A percentile compares a stretch with the other conserved stretches of the same genome.
phyloP scores from a whole-genome alignment of 192 early-diverging fungal species.

The Coemansia sp. region DNA sequence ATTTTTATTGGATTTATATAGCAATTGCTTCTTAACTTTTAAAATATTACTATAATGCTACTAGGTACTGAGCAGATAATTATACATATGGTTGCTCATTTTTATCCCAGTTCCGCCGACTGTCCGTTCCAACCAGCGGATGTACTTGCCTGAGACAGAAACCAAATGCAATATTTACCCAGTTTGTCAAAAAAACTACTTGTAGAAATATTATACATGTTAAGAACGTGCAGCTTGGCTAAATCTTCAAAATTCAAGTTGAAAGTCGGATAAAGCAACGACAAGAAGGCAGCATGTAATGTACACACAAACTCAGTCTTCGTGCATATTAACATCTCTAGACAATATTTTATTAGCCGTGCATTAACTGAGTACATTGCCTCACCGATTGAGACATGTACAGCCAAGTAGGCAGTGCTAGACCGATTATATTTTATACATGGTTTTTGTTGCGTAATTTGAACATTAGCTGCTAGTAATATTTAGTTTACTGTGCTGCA shows the following conservation, averaged over 20 bases:
- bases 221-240: constrained; percentile 66
- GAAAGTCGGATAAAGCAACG: constrained; percentile 60
- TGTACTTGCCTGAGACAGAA: constrained; percentile 75
- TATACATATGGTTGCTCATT: constrained; percentile 65
- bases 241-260: no score
- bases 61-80: constrained; percentile 68
- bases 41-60: constrained; percentile 41
- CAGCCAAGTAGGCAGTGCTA: constrained; percentile 33
- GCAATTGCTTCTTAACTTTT: no score
- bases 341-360: constrained; percentile 36
- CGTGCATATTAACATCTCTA: constrained; percentile 77
- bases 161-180: constrained; percentile 64
- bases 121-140: constrained; percentile 72
- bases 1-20: neutral
- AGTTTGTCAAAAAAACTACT: constrained; percentile 74
- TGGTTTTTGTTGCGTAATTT: neutral
- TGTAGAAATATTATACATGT: constrained; percentile 85
- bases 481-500: neutral
- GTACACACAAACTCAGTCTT: constrained; percentile 82
- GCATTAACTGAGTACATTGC: constrained; percentile 58
- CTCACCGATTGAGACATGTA: constrained; percentile 66
- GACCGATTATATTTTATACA: neutral
- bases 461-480: neutral
- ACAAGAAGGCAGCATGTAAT: constrained; percentile 77
- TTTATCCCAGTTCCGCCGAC: constrained; percentile 76